Evolutionary conservation across 1,139 yeast species (phyloP).

Genomic region (Komagataea norvegica): DNA sequence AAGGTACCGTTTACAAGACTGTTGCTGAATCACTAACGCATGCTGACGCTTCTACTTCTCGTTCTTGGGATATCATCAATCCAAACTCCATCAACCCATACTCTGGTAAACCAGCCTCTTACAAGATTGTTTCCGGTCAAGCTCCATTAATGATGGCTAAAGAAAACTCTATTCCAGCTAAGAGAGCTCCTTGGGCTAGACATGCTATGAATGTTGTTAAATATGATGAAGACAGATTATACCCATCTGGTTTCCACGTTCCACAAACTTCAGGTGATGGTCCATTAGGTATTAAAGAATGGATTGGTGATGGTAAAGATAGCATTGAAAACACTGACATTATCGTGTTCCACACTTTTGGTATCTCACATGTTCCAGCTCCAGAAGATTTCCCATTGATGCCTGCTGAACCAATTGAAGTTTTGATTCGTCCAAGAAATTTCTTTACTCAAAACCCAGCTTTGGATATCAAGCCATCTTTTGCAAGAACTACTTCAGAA

Average conservation of each 20-base stretch:
- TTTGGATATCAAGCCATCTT: slow-evolving; percentile 68
- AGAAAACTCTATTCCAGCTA: slow-evolving; percentile 68
- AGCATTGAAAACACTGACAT: slow-evolving; percentile 64
- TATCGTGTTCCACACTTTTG: slow-evolving; percentile 74
- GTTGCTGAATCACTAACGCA: slow-evolving; percentile 63
- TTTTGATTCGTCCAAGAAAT: slow-evolving; percentile 73
- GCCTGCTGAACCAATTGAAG: slow-evolving; percentile 79
- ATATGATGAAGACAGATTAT: slow-evolving; percentile 53
- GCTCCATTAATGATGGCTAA: slow-evolving; percentile 70
- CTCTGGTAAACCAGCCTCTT: slow-evolving; percentile 72
- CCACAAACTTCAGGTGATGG: slow-evolving; percentile 81
- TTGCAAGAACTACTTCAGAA: slow-evolving; percentile 51
- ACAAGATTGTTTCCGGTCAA: slow-evolving; percentile 74
- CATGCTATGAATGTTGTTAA: slow-evolving; percentile 66
- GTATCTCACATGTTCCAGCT: slow-evolving; percentile 81
- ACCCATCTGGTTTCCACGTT: slow-evolving; percentile 78
- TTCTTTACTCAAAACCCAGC: slow-evolving; percentile 75
- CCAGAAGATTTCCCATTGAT: slow-evolving; percentile 88
- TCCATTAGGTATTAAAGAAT: slow-evolving; percentile 60
- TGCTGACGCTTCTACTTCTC: slow-evolving; percentile 54
- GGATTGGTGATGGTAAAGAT: slow-evolving; percentile 67
- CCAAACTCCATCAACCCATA: slow-evolving; percentile 61
- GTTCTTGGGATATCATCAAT: slow-evolving; percentile 79
- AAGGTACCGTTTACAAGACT: slow-evolving; percentile 61
- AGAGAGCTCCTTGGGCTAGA: slow-evolving; percentile 80